phyloP scores from a whole-genome alignment of 257 asterid genomes.

The Gentiana macrophylla region DNA sequence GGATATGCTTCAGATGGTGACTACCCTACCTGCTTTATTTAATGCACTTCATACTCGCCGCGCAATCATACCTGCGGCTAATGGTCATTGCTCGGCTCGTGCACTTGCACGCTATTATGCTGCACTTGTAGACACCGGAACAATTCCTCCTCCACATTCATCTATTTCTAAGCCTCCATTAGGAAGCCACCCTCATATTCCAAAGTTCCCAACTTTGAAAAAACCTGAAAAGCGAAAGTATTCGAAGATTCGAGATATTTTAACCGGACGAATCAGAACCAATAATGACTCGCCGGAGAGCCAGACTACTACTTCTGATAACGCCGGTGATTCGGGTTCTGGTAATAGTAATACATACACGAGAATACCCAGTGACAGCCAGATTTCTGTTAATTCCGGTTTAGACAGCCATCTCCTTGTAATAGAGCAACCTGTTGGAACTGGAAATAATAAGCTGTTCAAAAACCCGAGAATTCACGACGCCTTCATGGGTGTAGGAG shows the following conservation, averaged over 20 bases:
- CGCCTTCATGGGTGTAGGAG: slow-evolving; percentile 67
- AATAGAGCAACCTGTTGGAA: slow-evolving; percentile 3
- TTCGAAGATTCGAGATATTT: slow-evolving; percentile 3
- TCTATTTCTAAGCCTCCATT: slow-evolving; percentile 53
- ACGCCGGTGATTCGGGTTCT: slow-evolving; percentile 5
- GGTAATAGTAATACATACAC: slow-evolving; percentile 24
- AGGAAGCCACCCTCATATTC: slow-evolving; percentile 76
- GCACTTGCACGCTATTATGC: slow-evolving; percentile 97
- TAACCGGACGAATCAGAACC: slow-evolving; percentile 5
- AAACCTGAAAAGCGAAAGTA: slow-evolving; percentile 33
- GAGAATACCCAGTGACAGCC: slow-evolving; percentile 33
- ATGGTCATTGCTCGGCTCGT: slow-evolving; percentile 96
- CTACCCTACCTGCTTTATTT: slow-evolving; percentile 58
- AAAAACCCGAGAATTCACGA: slow-evolving; percentile 53
- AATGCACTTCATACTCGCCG: slow-evolving; percentile 81
- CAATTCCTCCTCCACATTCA: slow-evolving; percentile 54
- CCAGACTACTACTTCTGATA: slow-evolving; percentile 9
- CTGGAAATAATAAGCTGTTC: slow-evolving; percentile 29
- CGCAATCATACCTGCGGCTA: slow-evolving; percentile 82
- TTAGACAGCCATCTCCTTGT: slow-evolving; percentile 3
- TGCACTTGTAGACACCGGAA: slow-evolving; percentile 65
- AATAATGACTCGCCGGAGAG: slow-evolving; percentile 8
- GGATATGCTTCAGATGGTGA: slow-evolving; percentile 41
- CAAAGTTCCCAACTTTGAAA: slow-evolving; percentile 40
- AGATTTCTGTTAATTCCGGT: slow-evolving; percentile 6